A percentile compares a stretch with the other conserved stretches of the same genome.
These are phyloP conservation scores for Phytophthora aleatoria DNA, from an alignment of 352 stramenopile species.

Conservation along the genomic window DNA sequence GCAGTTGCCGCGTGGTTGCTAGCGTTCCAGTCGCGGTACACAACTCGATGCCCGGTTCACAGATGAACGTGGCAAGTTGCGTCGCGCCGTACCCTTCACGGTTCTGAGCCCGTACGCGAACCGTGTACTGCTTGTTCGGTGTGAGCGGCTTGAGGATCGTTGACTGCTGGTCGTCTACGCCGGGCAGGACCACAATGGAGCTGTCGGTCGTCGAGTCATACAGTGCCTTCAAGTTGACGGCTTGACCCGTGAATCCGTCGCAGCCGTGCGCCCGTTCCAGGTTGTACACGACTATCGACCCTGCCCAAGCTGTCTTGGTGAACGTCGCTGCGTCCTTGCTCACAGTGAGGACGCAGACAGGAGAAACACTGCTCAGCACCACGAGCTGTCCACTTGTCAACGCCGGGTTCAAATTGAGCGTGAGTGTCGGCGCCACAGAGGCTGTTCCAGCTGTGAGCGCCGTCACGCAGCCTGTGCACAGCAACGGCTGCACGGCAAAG, in stretches of 20 bases:
- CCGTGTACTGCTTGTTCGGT: constrained; percentile 69
- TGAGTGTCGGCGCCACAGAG: constrained; percentile 28
- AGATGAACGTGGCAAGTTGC: constrained; percentile 82
- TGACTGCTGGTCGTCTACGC: not conserved
- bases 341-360: constrained; percentile 60
- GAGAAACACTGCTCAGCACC: constrained; percentile 45
- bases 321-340: constrained; percentile 22
- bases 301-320: constrained; percentile 42
- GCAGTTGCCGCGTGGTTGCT: constrained; percentile 64
- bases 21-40: constrained; percentile 50
- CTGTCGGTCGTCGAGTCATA: constrained; percentile 51
- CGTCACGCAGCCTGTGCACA: constrained; percentile 61
- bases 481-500: constrained; percentile 37
- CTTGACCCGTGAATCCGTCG: constrained; percentile 49
- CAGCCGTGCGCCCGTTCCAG: constrained; percentile 56
- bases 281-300: constrained; percentile 47
- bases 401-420: constrained; percentile 36
- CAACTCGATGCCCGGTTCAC: constrained; percentile 80
- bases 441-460: constrained; percentile 39
- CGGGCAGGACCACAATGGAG: constrained; percentile 39
- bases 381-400: constrained; percentile 51
- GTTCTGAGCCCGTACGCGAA: constrained; percentile 88
- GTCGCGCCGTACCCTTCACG: constrained; percentile 71
- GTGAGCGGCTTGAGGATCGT: constrained; percentile 40
- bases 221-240: constrained; percentile 47